Evolutionary conservation across 106 monocot species (phyloP).

Genomic region (Platanthera zijinensis): DNA sequence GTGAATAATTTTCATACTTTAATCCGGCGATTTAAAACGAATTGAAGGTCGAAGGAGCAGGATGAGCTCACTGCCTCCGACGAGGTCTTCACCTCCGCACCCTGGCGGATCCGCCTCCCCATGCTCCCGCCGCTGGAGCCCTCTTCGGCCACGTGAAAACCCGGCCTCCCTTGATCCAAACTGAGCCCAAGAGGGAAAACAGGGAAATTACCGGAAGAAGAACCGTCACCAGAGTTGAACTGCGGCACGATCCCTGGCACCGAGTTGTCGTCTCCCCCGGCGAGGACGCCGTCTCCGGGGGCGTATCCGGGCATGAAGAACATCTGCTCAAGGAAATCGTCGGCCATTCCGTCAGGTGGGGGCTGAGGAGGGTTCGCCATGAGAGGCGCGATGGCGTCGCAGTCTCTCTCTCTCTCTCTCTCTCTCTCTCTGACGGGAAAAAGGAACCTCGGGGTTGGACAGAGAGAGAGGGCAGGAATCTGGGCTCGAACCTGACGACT

Average conservation of each 20-base stretch:
- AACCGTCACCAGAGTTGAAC: slow-evolving; percentile 7
- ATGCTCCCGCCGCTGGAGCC: slow-evolving; percentile 1
- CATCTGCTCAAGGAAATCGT: slow-evolving; percentile 97
- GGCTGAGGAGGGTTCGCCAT: slow-evolving; percentile 60
- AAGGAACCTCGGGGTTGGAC: neutral
- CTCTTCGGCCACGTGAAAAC: slow-evolving; percentile 5
- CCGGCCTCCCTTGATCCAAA: slow-evolving; percentile 31
- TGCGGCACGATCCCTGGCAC: slow-evolving; percentile 4
- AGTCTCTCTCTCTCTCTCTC: neutral
- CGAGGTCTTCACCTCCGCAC: slow-evolving; percentile 1
- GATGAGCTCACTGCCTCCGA: slow-evolving; percentile 8
- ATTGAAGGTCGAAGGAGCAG: neutral
- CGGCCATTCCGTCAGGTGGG: slow-evolving; percentile 44
- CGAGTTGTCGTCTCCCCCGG: slow-evolving; percentile 6
- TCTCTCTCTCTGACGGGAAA: neutral
- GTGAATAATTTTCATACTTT: neutral
- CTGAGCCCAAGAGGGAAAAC: slow-evolving; percentile 72
- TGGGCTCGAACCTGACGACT: too few relatives aligned
- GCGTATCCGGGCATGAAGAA: slow-evolving; percentile 37
- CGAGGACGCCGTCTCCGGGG: neutral
- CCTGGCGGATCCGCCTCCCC: slow-evolving; percentile 3
- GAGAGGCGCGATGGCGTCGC: neutral
- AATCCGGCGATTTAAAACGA: neutral
- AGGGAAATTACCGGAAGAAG: slow-evolving; percentile 16
- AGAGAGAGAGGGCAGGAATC: neutral